These are phyloP conservation scores for Triglochin maritima DNA, from an alignment of 106 monocot species.

Conservation along the genomic window DNA sequence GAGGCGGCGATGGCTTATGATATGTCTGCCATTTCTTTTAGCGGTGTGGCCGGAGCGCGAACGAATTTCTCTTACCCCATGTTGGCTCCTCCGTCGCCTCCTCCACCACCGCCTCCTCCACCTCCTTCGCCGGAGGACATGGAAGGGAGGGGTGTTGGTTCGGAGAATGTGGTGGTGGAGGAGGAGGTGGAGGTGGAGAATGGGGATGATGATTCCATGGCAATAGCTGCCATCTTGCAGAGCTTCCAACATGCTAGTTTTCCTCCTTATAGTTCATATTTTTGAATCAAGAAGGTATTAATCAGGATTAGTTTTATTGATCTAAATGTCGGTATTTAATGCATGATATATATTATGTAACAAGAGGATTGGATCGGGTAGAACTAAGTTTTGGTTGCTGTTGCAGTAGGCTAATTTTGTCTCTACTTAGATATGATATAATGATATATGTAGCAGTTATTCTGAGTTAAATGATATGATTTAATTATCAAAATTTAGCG, in stretches of 20 bases:
- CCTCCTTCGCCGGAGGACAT: slow-evolving; percentile 3
- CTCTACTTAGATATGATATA: too few relatives aligned
- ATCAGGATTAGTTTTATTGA: too few relatives aligned
- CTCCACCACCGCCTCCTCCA: slow-evolving; percentile 9
- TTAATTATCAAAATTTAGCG: too few relatives aligned
- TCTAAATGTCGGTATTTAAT: too few relatives aligned
- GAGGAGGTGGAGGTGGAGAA: slow-evolving; percentile 1
- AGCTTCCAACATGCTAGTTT: slow-evolving; percentile 16
- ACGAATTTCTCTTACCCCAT: slow-evolving; percentile 51
- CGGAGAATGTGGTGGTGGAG: too few relatives aligned
- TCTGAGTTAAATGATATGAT: too few relatives aligned
- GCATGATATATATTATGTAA: too few relatives aligned
- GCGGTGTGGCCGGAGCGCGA: slow-evolving; percentile 24
- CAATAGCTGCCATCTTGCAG: slow-evolving; percentile 43
- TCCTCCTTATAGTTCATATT: background rate
- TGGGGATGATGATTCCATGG: slow-evolving; percentile 35
- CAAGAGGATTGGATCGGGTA: too few relatives aligned
- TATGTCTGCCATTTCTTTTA: slow-evolving; percentile 36
- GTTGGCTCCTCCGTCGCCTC: slow-evolving; percentile 5
- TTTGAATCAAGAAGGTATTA: too few relatives aligned
- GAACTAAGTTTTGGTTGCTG: too few relatives aligned
- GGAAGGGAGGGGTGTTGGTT: background rate
- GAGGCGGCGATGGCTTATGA: slow-evolving; percentile 58
- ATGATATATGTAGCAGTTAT: too few relatives aligned
- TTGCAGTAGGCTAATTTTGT: too few relatives aligned